These are phyloP conservation scores for Microcyclosporella mali DNA, from an alignment of 2,329 filamentous ascomycete species.

Conservation along the genomic window DNA sequence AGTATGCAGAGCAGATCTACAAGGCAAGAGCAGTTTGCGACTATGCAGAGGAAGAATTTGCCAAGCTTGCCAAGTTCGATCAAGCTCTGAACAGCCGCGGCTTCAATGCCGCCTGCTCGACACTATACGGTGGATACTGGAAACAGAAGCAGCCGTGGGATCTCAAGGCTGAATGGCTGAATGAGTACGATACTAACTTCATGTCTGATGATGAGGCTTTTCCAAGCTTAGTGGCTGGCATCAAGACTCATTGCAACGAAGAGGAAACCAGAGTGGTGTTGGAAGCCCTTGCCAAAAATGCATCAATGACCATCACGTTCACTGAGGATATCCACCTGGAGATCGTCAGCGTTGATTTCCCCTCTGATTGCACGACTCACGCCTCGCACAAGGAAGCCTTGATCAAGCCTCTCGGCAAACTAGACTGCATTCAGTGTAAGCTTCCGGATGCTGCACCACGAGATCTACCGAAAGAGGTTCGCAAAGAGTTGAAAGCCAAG, in stretches of 20 bases:
- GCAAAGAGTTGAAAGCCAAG: constrained; percentile 18
- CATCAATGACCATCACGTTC: constrained; percentile 36
- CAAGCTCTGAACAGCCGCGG: constrained; percentile 57
- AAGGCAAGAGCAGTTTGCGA: constrained; percentile 62
- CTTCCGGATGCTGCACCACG: constrained; percentile 33
- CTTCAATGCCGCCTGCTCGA: constrained; percentile 72
- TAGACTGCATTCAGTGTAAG: constrained; percentile 48
- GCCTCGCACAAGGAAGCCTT: constrained; percentile 34
- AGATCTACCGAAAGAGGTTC: constrained; percentile 20
- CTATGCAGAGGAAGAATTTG: constrained; percentile 60
- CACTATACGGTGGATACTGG: constrained; percentile 57
- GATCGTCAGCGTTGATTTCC: constrained; percentile 48
- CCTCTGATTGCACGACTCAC: constrained; percentile 36
- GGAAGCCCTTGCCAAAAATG: constrained; percentile 11
- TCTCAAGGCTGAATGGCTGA: constrained; percentile 24
- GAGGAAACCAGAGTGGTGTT: constrained; percentile 21
- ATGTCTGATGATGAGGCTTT: constrained; percentile 44
- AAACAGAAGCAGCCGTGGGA: constrained; percentile 15
- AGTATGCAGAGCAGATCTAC: constrained; percentile 63
- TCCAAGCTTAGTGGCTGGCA: constrained; percentile 46
- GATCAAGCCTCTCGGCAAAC: constrained; percentile 48
- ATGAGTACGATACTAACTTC: constrained; percentile 19
- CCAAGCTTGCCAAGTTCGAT: constrained; percentile 49
- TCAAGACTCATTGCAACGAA: constrained; percentile 41
- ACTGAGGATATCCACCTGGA: constrained; percentile 55